phyloP scores from a whole-genome alignment of 768 basidiomycete species.

The Agrocybe chaxingu region DNA sequence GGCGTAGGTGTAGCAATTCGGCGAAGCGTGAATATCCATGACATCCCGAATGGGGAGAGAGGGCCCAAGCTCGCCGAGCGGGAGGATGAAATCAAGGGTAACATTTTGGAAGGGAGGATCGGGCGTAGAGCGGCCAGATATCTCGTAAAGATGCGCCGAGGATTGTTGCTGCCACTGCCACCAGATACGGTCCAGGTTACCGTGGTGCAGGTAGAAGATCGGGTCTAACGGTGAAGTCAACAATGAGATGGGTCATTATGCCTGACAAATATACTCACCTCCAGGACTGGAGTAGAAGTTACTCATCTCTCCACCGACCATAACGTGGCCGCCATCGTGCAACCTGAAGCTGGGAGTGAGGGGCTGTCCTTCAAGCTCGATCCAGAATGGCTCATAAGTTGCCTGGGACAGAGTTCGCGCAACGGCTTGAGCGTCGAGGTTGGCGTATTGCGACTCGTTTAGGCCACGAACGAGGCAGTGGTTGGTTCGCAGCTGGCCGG shows the following conservation, averaged over 20 bases:
- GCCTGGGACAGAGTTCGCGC: slow-evolving; percentile 18
- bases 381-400: slow-evolving; percentile 30
- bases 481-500: slow-evolving; percentile 26
- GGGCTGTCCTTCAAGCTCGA: slow-evolving; percentile 32
- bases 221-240: slow-evolving; percentile 25
- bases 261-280: slow-evolving; percentile 22
- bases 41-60: slow-evolving; percentile 25
- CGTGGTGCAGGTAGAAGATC: slow-evolving; percentile 37
- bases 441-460: slow-evolving; percentile 15
- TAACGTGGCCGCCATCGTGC: slow-evolving; percentile 34
- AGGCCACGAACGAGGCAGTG: slow-evolving; percentile 33
- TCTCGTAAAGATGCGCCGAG: slow-evolving; percentile 24
- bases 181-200: slow-evolving; percentile 39
- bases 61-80: slow-evolving; percentile 22
- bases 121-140: slow-evolving; percentile 28
- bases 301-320: slow-evolving; percentile 28
- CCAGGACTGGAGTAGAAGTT: slow-evolving; percentile 36
- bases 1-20: slow-evolving; percentile 27
- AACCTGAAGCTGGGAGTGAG: slow-evolving; percentile 21
- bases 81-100: slow-evolving; percentile 27
- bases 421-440: slow-evolving; percentile 17
- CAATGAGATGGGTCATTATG: neutral
- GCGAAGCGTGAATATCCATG: slow-evolving; percentile 25
- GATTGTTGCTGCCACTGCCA: slow-evolving; percentile 33
- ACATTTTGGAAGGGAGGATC: slow-evolving; percentile 26